A percentile compares a stretch with the other conserved stretches of the same genome.
These are phyloP conservation scores for Aeminium ludgeri DNA, from an alignment of 495 filamentous ascomycete genomes.

Conservation along the genomic window DNA sequence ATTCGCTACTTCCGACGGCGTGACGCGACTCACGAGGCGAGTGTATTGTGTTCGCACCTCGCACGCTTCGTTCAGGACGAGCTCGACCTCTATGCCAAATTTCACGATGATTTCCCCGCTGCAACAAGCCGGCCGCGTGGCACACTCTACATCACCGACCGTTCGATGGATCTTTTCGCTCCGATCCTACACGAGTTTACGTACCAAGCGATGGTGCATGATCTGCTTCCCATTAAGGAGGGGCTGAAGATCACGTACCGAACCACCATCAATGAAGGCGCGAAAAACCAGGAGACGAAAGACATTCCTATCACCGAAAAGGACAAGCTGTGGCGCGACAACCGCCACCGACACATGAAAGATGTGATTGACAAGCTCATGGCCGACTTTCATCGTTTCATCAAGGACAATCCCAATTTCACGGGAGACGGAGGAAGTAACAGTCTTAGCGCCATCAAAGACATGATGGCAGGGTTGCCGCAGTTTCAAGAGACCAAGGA, in stretches of 20 bases:
- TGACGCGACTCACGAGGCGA: slow-evolving; percentile 65
- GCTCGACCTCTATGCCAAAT: slow-evolving; percentile 69
- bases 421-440: slow-evolving; percentile 44
- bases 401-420: slow-evolving; percentile 87
- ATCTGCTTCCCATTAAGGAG: slow-evolving; percentile 74
- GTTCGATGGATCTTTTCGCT: slow-evolving; percentile 77
- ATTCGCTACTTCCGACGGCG: slow-evolving; percentile 76
- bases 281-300: slow-evolving; percentile 51
- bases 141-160: slow-evolving; percentile 71
- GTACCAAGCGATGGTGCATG: slow-evolving; percentile 95
- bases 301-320: slow-evolving; percentile 80
- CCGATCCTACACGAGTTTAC: slow-evolving; percentile 92
- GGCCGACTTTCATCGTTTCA: slow-evolving; percentile 79
- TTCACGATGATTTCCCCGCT: slow-evolving; percentile 68
- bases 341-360: slow-evolving; percentile 91
- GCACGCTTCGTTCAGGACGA: slow-evolving; percentile 87
- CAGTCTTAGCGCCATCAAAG: slow-evolving; percentile 80
- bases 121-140: slow-evolving; percentile 68
- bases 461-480: slow-evolving; percentile 88
- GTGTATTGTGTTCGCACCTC: slow-evolving; percentile 67
- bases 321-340: slow-evolving; percentile 84
- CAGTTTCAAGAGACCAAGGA: slow-evolving; percentile 92
- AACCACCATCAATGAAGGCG: slow-evolving; percentile 56
- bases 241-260: slow-evolving; percentile 75
- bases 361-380: slow-evolving; percentile 90